phyloP scores from a whole-genome alignment of 176 grass and related monocot genomes.

The Pharus latifolius region DNA sequence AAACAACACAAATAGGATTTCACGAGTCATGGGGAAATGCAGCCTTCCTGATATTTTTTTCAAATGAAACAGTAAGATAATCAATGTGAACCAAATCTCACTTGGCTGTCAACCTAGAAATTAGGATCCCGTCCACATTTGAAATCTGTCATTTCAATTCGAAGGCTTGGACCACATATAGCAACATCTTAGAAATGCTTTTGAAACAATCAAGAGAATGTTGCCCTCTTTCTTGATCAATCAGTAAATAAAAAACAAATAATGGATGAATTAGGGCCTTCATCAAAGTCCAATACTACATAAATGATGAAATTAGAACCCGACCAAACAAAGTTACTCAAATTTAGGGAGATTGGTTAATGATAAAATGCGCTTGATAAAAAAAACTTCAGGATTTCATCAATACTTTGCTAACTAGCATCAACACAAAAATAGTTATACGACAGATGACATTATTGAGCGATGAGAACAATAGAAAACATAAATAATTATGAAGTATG shows the following conservation, averaged over 20 bases:
- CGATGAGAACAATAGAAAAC: background rate
- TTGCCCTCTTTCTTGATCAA: no score
- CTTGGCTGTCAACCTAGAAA: background rate
- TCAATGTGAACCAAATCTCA: background rate
- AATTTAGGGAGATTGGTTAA: no score
- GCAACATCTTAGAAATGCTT: no score
- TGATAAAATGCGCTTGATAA: no score
- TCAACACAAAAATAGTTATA: background rate
- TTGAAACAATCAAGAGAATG: no score
- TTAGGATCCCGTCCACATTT: background rate
- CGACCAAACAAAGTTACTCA: no score
- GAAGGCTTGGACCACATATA: background rate
- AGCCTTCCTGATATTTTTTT: background rate
- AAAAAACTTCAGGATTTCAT: no score
- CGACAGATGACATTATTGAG: slow-evolving; percentile 1
- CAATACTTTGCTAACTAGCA: background rate
- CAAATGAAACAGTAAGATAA: background rate
- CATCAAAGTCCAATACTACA: no score
- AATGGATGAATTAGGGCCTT: no score
- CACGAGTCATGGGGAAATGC: background rate
- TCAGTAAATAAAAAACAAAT: no score
- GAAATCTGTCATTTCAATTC: slow-evolving; percentile 10
- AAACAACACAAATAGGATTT: background rate
- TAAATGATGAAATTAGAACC: no score
- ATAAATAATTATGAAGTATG: background rate